Base-by-base conservation (phyloP, 352 stramenopile genomes). In the Globisporangium middletonii region DNA sequence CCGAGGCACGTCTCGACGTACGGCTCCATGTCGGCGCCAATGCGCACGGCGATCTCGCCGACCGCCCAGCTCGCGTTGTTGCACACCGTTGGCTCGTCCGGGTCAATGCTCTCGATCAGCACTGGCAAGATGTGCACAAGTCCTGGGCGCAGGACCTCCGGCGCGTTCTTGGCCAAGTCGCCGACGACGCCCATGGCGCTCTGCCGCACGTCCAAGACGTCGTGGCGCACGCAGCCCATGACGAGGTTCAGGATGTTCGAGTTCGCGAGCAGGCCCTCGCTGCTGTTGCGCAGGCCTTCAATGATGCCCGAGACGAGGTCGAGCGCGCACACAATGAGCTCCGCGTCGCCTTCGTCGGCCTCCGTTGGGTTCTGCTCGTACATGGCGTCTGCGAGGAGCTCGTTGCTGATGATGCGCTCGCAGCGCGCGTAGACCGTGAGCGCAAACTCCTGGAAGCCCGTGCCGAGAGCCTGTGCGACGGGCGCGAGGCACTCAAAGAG, bases 41-140 rank as follows among this genome's bases (percentile, higher is more conserved):
- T 86, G 50, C 88, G 84, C 37, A 95, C 73, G 8, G 88, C 85
- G 57, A 97, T 94, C 67, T 97, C 88, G 12, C 88, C 88, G 13
- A 97, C 80, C 33, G 88, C 92, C 88, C 88, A 97, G 59, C 86
- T 96, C 45, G 88, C 88, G 64, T 97, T 97, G 74, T 97, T 97
- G 82, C 88, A 97, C 53, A 97, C 88, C 7, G 83, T 94, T 42
- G 87, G 83, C 58, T 88, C 73, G 54, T 95, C 83, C 0, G 86
- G 80, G 53, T 96, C 78, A 35, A 97, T 91, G 66, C 91, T 97
- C 50, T 91, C 69, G 53, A 97, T 92, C 15, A 97, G 70, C 44
- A 92, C 83, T 8, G 86, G 86, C 41, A 95, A 52, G 43, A 94
- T 75, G 41, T 92, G 76, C 16, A 68, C 72, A 28, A 97, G 69